phyloP scores from a whole-genome alignment of 2,329 filamentous ascomycete species.

The Colletotrichum karsti region DNA sequence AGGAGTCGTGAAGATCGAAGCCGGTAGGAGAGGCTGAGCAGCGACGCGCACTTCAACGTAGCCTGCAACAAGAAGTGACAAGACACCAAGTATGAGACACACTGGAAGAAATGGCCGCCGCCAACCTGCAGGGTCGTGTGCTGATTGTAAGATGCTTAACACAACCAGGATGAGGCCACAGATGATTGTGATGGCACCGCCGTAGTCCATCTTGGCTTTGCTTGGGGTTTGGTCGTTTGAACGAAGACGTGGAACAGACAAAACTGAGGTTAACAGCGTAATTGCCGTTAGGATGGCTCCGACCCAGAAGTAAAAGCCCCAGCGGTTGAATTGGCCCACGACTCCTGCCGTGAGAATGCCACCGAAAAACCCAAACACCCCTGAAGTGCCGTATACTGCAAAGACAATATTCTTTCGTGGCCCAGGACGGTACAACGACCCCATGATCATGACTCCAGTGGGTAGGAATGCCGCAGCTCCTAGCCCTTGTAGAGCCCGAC shows the following conservation, averaged over 20 bases:
- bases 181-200: background rate
- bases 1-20: background rate
- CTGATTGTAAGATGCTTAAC: background rate
- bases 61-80: background rate
- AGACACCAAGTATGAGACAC: background rate
- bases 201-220: background rate
- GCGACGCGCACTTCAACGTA: background rate
- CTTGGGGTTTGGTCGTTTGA: background rate
- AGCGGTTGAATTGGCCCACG: background rate
- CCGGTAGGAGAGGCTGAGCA: background rate
- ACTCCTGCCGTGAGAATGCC: background rate
- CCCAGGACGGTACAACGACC: background rate
- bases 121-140: background rate
- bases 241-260: background rate
- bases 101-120: background rate
- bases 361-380: background rate
- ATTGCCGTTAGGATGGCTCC: background rate
- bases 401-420: conserved; percentile 6
- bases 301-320: conserved; percentile 4
- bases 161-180: background rate
- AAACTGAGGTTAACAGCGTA: background rate
- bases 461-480: conserved; percentile 1
- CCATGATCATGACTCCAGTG: background rate
- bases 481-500: background rate
- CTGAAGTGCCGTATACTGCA: background rate